These are phyloP conservation scores for Hypsizygus ulmarius DNA, from an alignment of 1,284 basidiomycete species.

Conservation along the genomic window DNA sequence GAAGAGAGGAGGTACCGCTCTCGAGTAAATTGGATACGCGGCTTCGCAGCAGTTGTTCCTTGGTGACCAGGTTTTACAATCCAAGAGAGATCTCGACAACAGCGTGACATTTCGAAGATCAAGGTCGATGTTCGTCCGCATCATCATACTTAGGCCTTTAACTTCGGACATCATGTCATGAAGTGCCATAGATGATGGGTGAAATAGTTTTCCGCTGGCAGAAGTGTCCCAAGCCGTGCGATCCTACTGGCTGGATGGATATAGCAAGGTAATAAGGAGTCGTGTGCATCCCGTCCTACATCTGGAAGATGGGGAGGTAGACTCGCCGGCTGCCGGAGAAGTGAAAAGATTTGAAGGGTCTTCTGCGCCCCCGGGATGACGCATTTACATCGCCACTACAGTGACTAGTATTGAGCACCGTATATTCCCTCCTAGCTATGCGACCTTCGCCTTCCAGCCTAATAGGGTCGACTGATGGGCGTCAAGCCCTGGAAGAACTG, in stretches of 20 bases:
- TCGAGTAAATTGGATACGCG: not conserved
- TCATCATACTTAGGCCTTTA: slow-evolving; percentile 15
- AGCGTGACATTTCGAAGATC: slow-evolving; percentile 20
- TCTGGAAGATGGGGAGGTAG: no score
- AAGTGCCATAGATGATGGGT: not conserved
- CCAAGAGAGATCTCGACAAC: slow-evolving; percentile 13
- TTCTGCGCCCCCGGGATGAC: no score
- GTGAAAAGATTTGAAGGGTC: no score
- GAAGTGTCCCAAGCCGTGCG: not conserved
- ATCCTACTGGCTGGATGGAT: slow-evolving; percentile 1
- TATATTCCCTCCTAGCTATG: no score
- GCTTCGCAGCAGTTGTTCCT: no score
- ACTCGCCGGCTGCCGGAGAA: no score
- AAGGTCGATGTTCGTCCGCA: slow-evolving; percentile 19
- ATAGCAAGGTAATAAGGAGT: not conserved
- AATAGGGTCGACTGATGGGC: no score
- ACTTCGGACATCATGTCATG: slow-evolving; percentile 16
- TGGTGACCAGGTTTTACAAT: slow-evolving; percentile 1
- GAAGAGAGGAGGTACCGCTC: not conserved
- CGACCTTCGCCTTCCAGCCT: no score
- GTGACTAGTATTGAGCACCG: no score
- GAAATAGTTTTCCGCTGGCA: not conserved
- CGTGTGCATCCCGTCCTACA: no score
- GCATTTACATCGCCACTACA: no score
- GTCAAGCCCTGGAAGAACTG: no score